phyloP scores from a whole-genome alignment of 306 rosid species.

The Cajanus cajan region DNA sequence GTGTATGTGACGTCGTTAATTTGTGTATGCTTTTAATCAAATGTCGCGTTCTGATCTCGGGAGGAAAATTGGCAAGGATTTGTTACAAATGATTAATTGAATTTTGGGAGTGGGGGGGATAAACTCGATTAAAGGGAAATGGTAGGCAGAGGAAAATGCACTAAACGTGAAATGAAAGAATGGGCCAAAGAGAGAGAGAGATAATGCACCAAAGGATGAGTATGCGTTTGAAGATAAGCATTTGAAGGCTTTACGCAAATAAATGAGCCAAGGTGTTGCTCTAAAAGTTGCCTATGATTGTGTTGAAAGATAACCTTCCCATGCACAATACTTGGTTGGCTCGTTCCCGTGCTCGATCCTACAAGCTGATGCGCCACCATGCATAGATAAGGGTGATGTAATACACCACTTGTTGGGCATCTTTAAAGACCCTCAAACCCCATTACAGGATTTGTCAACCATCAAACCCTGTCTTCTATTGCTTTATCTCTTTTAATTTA shows the following conservation, averaged over 20 bases:
- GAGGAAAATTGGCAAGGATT: constrained; percentile 22
- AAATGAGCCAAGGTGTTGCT: constrained; percentile 31
- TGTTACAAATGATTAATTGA: constrained; percentile 32
- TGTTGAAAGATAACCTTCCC: constrained; percentile 39
- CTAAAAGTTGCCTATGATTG: constrained; percentile 42
- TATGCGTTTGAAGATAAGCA: constrained; percentile 38
- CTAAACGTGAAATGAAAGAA: constrained; percentile 40
- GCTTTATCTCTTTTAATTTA: constrained; percentile 6
- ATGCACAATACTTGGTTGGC: constrained; percentile 43
- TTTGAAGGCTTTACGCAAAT: constrained; percentile 48
- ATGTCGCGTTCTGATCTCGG: constrained; percentile 27
- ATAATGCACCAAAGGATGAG: constrained; percentile 26
- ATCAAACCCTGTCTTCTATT: constrained; percentile 24
- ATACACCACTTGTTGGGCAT: constrained; percentile 39
- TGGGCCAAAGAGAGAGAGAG: constrained; percentile 34
- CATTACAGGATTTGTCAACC: constrained; percentile 34
- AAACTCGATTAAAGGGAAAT: constrained; percentile 35
- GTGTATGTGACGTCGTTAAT: constrained; percentile 37
- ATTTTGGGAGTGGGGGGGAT: constrained; percentile 21
- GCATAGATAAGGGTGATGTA: constrained; percentile 46
- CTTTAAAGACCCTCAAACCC: constrained; percentile 25
- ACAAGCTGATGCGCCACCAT: constrained; percentile 17
- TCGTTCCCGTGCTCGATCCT: constrained; percentile 27
- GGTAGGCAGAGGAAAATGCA: constrained; percentile 40
- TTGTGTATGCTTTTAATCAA: constrained; percentile 29